phyloP scores from a whole-genome alignment of 2,329 filamentous ascomycete genomes.

The Cordyceps sp. region DNA sequence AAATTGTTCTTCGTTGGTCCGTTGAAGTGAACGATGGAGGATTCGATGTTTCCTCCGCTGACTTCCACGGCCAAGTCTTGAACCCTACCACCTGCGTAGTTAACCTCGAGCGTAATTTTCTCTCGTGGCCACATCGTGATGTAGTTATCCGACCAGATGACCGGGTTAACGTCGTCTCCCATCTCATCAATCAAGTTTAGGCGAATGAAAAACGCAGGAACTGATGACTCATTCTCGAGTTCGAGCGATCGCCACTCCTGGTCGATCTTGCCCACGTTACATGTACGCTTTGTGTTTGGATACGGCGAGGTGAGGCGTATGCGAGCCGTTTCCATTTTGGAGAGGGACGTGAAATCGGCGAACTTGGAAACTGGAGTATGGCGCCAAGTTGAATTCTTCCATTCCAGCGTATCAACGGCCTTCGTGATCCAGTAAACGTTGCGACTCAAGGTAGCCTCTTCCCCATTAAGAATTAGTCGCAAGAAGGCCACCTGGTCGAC shows the following conservation, averaged over 20 bases:
- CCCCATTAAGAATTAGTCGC: constrained; percentile 26
- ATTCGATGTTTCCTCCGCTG: too few relatives aligned
- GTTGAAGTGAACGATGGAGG: too few relatives aligned
- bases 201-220: constrained; percentile 41
- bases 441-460: constrained; percentile 23
- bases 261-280: background rate
- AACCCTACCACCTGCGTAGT: too few relatives aligned
- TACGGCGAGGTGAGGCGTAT: constrained; percentile 12
- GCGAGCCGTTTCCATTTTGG: constrained; percentile 17
- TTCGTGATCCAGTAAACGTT: constrained; percentile 44
- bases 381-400: constrained; percentile 41
- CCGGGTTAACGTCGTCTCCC: constrained; percentile 29
- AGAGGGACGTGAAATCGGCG: constrained; percentile 28
- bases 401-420: constrained; percentile 31
- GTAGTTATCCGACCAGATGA: constrained; percentile 47
- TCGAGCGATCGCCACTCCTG: constrained; percentile 12
- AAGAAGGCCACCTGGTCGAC: constrained; percentile 30
- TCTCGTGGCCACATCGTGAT: constrained; percentile 43
- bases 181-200: constrained; percentile 28
- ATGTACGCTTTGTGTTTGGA: too few relatives aligned
- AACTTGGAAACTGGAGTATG: constrained; percentile 37
- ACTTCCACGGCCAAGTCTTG: too few relatives aligned
- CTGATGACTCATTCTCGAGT: constrained; percentile 31
- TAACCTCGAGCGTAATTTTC: constrained; percentile 15
- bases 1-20: too few relatives aligned